Base-by-base conservation (phyloP, 1,284 basidiomycete species). In the Agaricales sp. region DNA sequence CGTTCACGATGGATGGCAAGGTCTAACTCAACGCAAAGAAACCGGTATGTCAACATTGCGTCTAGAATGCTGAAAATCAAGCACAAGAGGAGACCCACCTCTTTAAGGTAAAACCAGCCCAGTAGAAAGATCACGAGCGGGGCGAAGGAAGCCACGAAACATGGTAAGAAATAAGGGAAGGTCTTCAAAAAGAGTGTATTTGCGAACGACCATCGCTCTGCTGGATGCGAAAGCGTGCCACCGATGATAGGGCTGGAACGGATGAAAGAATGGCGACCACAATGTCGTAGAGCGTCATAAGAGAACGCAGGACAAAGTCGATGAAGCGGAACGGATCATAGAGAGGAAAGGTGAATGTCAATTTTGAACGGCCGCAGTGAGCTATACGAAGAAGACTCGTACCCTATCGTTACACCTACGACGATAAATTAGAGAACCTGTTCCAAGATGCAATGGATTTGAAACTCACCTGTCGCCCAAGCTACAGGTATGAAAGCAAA, bases 131-230 rank as follows among this genome's bases (percentile, higher is more conserved):
- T 51, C 1, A 52, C 26, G 6, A 62, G 50, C 0, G 64, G 54
- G 14, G 61, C 46, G 2, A 56, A 38, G 1, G 69, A 74, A 4
- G 72, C 64, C 11, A 68, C 65, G 11, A 69, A 63, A 56, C 77
- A 80, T 13, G 76, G 70, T 30, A 78, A 68, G 56, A 78, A 71
- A 59, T 78, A 78, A n/a, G 76, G 75, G 57, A 75, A 71, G n/a
- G n/a, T n/a, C 39, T 62, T 58, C 35, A 64, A 63, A 56, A 75
- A 61, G 54, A 77, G 71, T 6, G 56, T 51, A 2, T 59, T 58
- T 25, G 63, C 55, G 19, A 55, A 47, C 1, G 70, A 74, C 55
- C 71, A 76, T 43, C 67, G 64, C 24, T 70, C 68, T 6, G 66
- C 65, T 4, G 75, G 75, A 20, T 65, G 62, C 2, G 73, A 67